phyloP scores from a whole-genome alignment of 768 basidiomycete genomes.

The Agaricus sinodeliciosus region DNA sequence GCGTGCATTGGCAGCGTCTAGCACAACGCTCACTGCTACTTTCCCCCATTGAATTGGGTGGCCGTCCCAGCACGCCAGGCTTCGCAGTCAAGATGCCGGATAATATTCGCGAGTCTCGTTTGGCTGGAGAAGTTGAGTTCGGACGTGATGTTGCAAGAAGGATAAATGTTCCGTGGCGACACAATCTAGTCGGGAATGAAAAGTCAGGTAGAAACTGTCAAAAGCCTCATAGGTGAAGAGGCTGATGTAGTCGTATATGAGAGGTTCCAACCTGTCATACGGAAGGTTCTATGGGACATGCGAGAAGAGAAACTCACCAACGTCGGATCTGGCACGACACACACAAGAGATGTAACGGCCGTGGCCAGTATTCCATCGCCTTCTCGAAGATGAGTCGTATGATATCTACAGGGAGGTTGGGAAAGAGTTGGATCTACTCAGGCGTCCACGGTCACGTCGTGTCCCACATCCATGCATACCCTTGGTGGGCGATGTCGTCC shows the following conservation, averaged over 20 bases:
- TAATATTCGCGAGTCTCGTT: background rate
- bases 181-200: background rate
- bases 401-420: conserved; percentile 2
- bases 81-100: background rate
- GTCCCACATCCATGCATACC: background rate
- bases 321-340: background rate
- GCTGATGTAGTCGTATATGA: conserved; percentile 1
- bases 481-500: too few relatives aligned
- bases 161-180: background rate
- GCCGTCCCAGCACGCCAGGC: conserved; percentile 5
- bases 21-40: background rate
- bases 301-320: background rate
- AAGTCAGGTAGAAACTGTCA: conserved; percentile 1
- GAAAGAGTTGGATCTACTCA: background rate
- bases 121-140: background rate
- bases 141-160: conserved; percentile 5
- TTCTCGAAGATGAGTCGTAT: conserved; percentile 7
- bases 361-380: conserved; percentile 2
- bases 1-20: background rate
- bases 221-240: background rate
- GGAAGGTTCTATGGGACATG: background rate
- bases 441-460: background rate
- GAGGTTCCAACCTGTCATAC: conserved; percentile 3
- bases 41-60: background rate
- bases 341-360: background rate